A percentile compares a stretch with the other conserved stretches of the same genome.
Evolutionary conservation across 2,329 filamentous ascomycete genomes (phyloP).

Genomic region (Claviceps digitariae): DNA sequence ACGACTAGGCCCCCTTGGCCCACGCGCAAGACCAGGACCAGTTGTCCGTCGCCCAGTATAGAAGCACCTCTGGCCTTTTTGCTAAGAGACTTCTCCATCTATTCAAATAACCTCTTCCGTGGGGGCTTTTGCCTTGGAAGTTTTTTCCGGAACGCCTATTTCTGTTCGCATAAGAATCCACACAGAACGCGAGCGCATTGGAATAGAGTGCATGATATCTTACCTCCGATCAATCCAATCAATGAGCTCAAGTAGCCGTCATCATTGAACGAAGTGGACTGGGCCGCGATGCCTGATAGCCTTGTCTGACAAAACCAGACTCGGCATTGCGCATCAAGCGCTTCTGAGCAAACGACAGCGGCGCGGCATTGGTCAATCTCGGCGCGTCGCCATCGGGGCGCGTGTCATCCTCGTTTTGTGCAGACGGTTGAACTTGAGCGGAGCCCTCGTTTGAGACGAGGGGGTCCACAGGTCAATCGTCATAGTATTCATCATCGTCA

Average conservation of each 20-base stretch:
- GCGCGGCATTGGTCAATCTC: slow-evolving; percentile 30
- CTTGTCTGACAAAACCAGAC: slow-evolving; percentile 28
- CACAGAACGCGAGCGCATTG: neutral
- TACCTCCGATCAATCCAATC: slow-evolving; percentile 18
- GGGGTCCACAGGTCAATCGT: slow-evolving; percentile 81
- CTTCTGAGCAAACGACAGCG: slow-evolving; percentile 30
- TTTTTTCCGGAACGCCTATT: slow-evolving; percentile 3
- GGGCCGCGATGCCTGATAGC: slow-evolving; percentile 42
- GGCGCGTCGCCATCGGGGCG: slow-evolving; percentile 26
- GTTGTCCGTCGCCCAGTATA: neutral
- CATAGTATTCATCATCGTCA: slow-evolving; percentile 91
- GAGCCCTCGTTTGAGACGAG: slow-evolving; percentile 78
- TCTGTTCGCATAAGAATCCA: slow-evolving; percentile 3
- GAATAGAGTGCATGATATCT: slow-evolving; percentile 1
- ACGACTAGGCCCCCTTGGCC: neutral
- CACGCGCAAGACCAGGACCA: neutral
- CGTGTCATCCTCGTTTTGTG: slow-evolving; percentile 28
- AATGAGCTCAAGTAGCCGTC: slow-evolving; percentile 43
- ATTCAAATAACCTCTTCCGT: slow-evolving; percentile 2
- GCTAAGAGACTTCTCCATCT: neutral
- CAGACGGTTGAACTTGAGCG: slow-evolving; percentile 46
- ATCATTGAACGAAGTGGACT: slow-evolving; percentile 57
- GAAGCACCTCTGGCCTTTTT: neutral
- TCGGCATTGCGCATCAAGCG: slow-evolving; percentile 33
- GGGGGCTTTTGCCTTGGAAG: slow-evolving; percentile 4